Conservation (phyloP, 2,329 filamentous ascomycete species). For the Ascosphaera apis region DNA sequence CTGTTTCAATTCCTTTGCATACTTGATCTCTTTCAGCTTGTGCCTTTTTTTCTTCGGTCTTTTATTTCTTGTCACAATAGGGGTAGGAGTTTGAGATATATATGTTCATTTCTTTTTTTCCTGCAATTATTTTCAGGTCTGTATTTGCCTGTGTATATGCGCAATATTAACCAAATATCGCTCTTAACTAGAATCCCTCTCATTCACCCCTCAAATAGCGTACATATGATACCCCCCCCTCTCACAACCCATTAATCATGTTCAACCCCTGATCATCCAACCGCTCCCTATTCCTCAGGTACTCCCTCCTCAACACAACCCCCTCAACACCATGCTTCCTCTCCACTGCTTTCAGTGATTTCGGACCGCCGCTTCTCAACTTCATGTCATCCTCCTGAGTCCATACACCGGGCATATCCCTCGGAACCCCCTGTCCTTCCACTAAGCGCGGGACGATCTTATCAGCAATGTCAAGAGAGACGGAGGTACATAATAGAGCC, state of each 20-base stretch:
- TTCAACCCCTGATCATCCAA: constrained; percentile 6
- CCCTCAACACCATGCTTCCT: constrained; percentile 22
- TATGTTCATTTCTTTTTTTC: not conserved
- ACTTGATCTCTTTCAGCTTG: no score
- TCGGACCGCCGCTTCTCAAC: constrained; percentile 6
- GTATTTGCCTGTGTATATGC: not conserved
- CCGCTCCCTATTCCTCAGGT: constrained; percentile 12
- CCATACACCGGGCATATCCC: constrained; percentile 23
- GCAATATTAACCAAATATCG: no score
- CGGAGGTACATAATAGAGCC: constrained; percentile 18
- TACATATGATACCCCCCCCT: no score
- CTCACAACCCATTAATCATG: no score
- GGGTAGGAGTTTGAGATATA: no score
- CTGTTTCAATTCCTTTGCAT: no score
- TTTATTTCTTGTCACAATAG: no score
- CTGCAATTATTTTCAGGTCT: not conserved
- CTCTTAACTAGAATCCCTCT: no score
- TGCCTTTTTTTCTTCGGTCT: no score
- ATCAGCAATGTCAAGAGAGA: constrained; percentile 17
- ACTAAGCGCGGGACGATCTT: constrained; percentile 13
- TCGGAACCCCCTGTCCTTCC: constrained; percentile 15
- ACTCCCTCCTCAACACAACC: constrained; percentile 16
- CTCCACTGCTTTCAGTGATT: no score
- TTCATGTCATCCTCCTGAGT: constrained; percentile 22
- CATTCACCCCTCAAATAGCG: no score